Evolutionary conservation across 1,139 yeast genomes (phyloP).

Genomic region (Diutina mesorugosa): DNA sequence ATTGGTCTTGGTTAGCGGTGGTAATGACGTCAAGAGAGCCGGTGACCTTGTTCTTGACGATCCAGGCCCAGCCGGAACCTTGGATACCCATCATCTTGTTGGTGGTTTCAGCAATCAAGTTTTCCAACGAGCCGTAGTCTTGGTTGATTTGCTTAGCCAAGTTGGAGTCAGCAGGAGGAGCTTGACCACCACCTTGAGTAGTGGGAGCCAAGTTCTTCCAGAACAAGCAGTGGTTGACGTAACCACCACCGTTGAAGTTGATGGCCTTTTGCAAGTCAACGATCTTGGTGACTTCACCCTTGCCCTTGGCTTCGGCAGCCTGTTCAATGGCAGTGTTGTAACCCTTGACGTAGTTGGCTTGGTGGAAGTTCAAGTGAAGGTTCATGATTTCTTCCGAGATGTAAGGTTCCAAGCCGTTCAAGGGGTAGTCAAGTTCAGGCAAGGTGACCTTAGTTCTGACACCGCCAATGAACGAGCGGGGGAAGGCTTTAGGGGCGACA

Average conservation of each 20-base stretch:
- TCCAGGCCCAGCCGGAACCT: slow-evolving; percentile 98
- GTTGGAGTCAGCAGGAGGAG: slow-evolving; percentile 49
- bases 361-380: slow-evolving; percentile 85
- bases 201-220: slow-evolving; percentile 88
- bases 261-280: slow-evolving; percentile 67
- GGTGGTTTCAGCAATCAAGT: slow-evolving; percentile 56
- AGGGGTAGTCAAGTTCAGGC: slow-evolving; percentile 83
- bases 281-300: slow-evolving; percentile 53
- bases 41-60: slow-evolving; percentile 76
- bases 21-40: slow-evolving; percentile 68
- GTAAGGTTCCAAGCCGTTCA: slow-evolving; percentile 80
- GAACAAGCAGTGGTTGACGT: slow-evolving; percentile 73
- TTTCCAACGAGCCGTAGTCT: slow-evolving; percentile 72
- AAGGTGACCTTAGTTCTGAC: slow-evolving; percentile 42
- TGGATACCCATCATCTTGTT: slow-evolving; percentile 81
- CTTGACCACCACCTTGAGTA: slow-evolving; percentile 58
- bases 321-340: slow-evolving; percentile 77
- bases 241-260: slow-evolving; percentile 95
- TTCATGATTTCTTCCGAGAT: slow-evolving; percentile 87
- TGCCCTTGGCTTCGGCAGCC: slow-evolving; percentile 54
- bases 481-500: neutral
- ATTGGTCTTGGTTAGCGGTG: slow-evolving; percentile 86
- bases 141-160: slow-evolving; percentile 49
- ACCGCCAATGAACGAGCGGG: neutral
- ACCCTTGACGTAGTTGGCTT: slow-evolving; percentile 87